Conservation (phyloP, 225 moss, liverwort and hornwort species). For the Sphagnum contortum region DNA sequence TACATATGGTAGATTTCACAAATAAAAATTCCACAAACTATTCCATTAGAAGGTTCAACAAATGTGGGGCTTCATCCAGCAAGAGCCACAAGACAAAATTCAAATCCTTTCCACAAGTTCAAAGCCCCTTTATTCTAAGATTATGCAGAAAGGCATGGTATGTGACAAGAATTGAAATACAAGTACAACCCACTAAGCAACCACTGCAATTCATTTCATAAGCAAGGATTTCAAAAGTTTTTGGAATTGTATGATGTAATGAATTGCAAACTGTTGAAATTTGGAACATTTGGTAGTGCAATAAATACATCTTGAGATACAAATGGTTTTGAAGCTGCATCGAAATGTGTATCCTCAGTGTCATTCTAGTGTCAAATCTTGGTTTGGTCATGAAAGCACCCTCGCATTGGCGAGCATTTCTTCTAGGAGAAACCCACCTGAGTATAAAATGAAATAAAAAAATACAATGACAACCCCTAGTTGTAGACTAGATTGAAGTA, state of each 20-base stretch:
- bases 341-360: too few species aligned
- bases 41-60: constrained; percentile 70
- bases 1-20: too few species aligned
- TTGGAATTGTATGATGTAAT: too few species aligned
- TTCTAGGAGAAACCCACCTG: constrained; percentile 75
- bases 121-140: too few species aligned
- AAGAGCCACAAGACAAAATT: constrained; percentile 1
- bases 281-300: too few species aligned
- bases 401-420: constrained; percentile 65
- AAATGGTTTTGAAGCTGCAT: too few species aligned
- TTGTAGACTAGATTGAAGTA: constrained; percentile 65
- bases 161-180: background rate
- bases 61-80: constrained; percentile 83
- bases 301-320: too few species aligned
- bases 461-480: constrained; percentile 83
- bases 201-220: too few species aligned
- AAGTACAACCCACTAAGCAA: background rate
- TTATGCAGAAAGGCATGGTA: background rate
- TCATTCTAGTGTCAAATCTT: too few species aligned
- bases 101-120: too few species aligned
- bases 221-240: too few species aligned
- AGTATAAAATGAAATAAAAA: constrained; percentile 85
- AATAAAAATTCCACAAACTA: constrained; percentile 31
- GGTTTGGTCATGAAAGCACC: constrained; percentile 14
- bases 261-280: too few species aligned